Evolutionary conservation across 345 rosid genomes (phyloP).

Genomic region (Acer yangbiense): DNA sequence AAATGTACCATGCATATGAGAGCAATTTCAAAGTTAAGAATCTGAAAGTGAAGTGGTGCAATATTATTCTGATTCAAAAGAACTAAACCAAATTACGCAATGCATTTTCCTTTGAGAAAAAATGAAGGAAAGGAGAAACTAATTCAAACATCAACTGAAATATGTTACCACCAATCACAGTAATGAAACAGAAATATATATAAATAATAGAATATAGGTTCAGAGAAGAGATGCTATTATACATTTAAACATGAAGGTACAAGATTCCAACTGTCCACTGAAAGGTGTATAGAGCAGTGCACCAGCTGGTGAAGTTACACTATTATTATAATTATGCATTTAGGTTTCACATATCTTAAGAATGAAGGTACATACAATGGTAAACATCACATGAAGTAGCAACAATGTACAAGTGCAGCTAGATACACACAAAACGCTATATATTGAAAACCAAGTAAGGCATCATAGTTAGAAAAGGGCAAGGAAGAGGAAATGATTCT

Average conservation of each 20-base stretch:
- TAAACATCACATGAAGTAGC: too few species aligned
- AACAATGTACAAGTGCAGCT: too few species aligned
- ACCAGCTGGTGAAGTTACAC: too few species aligned
- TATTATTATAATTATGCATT: too few species aligned
- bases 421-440: too few species aligned
- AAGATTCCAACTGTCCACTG: too few species aligned
- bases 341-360: too few species aligned
- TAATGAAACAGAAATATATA: not conserved
- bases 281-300: too few species aligned
- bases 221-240: not conserved
- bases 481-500: too few species aligned
- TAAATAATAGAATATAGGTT: not conserved
- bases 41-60: not conserved
- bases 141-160: not conserved
- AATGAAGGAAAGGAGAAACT: not conserved
- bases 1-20: conserved; percentile 16
- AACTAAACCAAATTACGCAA: conserved; percentile 2
- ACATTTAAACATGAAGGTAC: too few species aligned
- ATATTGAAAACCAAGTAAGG: not conserved
- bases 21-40: not conserved
- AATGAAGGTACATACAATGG: too few species aligned
- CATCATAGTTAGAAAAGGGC: not conserved
- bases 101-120: not conserved
- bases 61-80: not conserved
- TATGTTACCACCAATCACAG: not conserved